Evolutionary conservation across 306 rosid species (phyloP).

Genomic region (Acacia confusa): DNA sequence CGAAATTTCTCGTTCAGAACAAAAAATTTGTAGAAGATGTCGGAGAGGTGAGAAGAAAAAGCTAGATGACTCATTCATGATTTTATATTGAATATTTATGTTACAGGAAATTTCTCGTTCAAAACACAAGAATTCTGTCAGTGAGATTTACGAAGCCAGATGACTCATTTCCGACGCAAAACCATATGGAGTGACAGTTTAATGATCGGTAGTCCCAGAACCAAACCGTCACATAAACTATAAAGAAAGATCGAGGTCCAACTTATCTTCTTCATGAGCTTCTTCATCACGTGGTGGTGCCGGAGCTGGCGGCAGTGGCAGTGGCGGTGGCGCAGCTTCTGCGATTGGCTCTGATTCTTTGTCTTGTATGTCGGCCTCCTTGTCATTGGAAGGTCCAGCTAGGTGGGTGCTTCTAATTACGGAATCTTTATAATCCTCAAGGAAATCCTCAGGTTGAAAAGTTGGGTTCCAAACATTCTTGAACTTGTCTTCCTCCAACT

Average conservation of each 20-base stretch:
- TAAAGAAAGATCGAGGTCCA: conserved; percentile 61
- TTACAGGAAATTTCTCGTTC: too few relatives aligned
- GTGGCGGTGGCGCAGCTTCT: neutral
- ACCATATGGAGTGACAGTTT: neutral
- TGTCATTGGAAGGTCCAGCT: conserved; percentile 32
- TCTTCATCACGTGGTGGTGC: neutral
- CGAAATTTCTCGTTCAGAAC: neutral
- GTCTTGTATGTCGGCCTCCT: neutral
- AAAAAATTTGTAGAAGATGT: too few relatives aligned
- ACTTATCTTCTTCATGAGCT: conserved; percentile 1
- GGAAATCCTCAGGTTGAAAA: conserved; percentile 67
- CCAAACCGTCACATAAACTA: neutral
- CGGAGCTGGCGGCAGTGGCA: neutral
- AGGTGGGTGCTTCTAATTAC: neutral
- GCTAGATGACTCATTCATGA: neutral
- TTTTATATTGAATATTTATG: too few relatives aligned
- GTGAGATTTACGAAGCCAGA: neutral
- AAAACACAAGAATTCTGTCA: neutral
- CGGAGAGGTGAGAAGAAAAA: too few relatives aligned
- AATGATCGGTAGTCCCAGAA: neutral
- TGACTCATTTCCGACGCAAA: neutral
- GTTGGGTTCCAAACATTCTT: conserved; percentile 58
- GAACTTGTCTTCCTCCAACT: conserved; percentile 13
- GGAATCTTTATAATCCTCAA: conserved; percentile 20
- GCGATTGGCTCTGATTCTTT: conserved; percentile 4